Evolutionary conservation across 2,329 filamentous ascomycete genomes (phyloP), one percentile per base, ranked within the genome.

Genomic region (Xylariaceae sp.): DNA sequence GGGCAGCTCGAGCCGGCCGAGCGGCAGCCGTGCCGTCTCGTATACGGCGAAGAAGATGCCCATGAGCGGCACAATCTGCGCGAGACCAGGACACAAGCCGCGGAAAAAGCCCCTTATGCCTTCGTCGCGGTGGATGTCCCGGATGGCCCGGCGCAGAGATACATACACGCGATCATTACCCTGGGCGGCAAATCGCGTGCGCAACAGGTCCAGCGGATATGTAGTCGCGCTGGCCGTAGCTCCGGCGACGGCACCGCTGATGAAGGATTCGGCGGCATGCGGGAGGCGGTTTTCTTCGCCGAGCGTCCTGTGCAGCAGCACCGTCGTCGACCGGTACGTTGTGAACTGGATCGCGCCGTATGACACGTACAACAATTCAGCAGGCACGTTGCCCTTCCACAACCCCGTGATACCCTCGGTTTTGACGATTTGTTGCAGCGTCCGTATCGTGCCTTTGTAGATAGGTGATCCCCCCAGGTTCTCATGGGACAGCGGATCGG

Each of bases 301-400:
- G 12, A 75, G 70, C 10, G 81, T 69, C 47, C 75, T 68, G 61
- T 84, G 80, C 9, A 96, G 79, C 21, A 84, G 73, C 59, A 89
- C 74, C 1, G 88, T 88, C 21, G 83, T 80, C 48, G 83, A 84
- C 53, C 90, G 87, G 75, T 99, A 99, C 26, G 88, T 79, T 29
- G 88, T 86, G 77, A 99, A 99, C 72, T 99, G 94, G 32, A 89
- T 77, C 58, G 88, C 88, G 59, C 89, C 87, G 74, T 97, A 99
- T 70, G 85, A 86, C 61, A 99, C 80, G 74, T 99, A 99, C 74
- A 99, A 85, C 59, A 94, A 74, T 78, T 97, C 94, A 48, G 94
- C 94, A 37, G 94, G 92, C 55, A 99, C 84, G 69, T 99, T 99
- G 69, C 94, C 94, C 77, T 97, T 97, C 94, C 94, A 99, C 60